A percentile compares a stretch with the other conserved stretches of the same genome.
These are phyloP conservation scores for Salvia miltiorrhiza DNA, from an alignment of 257 asterid species.

Conservation along the genomic window DNA sequence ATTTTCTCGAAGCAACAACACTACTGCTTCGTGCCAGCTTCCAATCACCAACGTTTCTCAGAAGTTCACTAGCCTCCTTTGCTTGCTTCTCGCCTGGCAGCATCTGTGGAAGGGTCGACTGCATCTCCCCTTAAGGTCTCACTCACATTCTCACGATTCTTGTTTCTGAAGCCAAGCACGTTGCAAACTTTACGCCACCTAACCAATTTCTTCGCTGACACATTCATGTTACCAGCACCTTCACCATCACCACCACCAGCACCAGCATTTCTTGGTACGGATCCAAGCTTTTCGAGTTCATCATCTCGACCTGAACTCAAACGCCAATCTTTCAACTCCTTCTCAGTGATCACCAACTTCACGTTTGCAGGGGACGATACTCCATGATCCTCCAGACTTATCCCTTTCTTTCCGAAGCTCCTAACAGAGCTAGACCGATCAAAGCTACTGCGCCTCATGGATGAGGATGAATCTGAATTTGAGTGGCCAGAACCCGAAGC, in stretches of 20 bases:
- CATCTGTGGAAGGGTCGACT: conserved; percentile 28
- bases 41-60: conserved; percentile 33
- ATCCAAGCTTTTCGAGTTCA: conserved; percentile 32
- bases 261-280: conserved; percentile 29
- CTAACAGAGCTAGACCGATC: conserved; percentile 84
- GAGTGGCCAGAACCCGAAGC: conserved; percentile 70
- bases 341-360: conserved; percentile 84
- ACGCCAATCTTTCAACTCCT: conserved; percentile 84
- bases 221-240: conserved; percentile 24
- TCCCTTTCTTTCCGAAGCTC: conserved; percentile 66
- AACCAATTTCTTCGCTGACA: conserved; percentile 44
- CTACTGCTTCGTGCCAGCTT: conserved; percentile 62
- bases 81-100: conserved; percentile 30
- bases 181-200: conserved; percentile 67
- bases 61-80: conserved; percentile 29
- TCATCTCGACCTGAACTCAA: conserved; percentile 48
- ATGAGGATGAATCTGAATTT: conserved; percentile 82
- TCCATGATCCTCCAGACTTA: conserved; percentile 49
- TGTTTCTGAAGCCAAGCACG: conserved; percentile 57
- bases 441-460: conserved; percentile 77
- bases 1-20: conserved; percentile 50
- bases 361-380: conserved; percentile 51
- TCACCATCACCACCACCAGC: conserved; percentile 18
- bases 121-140: conserved; percentile 33
- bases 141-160: conserved; percentile 30